Base-by-base conservation (phyloP, 441 rosid species). In the Eutrema salsugineum region DNA sequence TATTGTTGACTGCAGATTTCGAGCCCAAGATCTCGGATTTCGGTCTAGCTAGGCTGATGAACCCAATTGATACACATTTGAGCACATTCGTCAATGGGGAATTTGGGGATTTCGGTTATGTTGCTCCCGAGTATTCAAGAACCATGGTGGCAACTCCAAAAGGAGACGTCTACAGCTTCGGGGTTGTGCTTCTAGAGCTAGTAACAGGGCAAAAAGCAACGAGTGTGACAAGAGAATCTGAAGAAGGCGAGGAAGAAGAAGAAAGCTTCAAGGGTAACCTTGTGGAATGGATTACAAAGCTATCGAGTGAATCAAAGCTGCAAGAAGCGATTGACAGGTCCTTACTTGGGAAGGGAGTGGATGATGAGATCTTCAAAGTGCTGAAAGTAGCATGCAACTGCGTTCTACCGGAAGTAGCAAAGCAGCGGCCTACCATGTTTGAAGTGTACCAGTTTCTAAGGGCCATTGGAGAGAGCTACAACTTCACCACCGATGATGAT, bases 51-150 rank as follows among this genome's bases (percentile, higher is more conserved):
- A 86, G 97, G 80, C 82, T 94, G 59, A 90, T 94, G 97, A 88
- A 89, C 75, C 99, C 99, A 5, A 75, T 90, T 24, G 97, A 94
- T 70, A 90, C 96, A 0, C 95, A 91, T 79, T 62, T 91, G 76
- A 89, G 97, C 79, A 88, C 97, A 42, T 94, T 91, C 11, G 97
- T 94, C 72, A 91, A 91, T 77, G 97, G 99, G 33, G 99, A 91
- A 60, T 91, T 90, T 55, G 97, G 97, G 38, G 99, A 94, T 82
- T 78, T 87, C 61, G 97, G 97, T 71, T 90, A 91, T 63, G 97
- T 88, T 61, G 96, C 98, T 66, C 98, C 98, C 0, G 97, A 94
- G 82, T 89, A 94, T 33, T 27, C 89, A 16, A 87, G 95, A 75
- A 94, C 98, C 30, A 84, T 91, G 40, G 81, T 87, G 43, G 98